Conservation (phyloP, 371 early-diverging fungal genomes). For the Lichtheimia ornata region DNA sequence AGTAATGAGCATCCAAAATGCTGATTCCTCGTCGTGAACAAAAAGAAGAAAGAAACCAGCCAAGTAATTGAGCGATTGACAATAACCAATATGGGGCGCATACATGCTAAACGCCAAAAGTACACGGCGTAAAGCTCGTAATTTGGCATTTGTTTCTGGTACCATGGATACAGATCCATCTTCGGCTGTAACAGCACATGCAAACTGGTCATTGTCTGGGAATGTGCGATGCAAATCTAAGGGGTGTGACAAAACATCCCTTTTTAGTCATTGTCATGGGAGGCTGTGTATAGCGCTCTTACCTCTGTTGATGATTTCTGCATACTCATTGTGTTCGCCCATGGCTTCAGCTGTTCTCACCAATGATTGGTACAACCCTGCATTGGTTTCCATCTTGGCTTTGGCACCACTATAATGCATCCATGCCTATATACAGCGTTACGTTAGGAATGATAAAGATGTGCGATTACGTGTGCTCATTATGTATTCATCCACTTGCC, state of each 20-base stretch:
- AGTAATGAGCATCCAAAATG: conserved; percentile 82
- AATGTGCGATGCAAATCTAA: conserved; percentile 79
- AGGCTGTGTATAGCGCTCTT: neutral
- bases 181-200: conserved; percentile 34
- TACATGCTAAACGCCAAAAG: conserved; percentile 70
- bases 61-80: conserved; percentile 83
- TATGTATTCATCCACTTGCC: conserved; percentile 38
- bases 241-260: too few species aligned
- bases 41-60: conserved; percentile 78
- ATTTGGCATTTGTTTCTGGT: conserved; percentile 50
- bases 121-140: conserved; percentile 68
- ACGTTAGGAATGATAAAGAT: neutral
- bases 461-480: neutral
- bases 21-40: conserved; percentile 73
- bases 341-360: conserved; percentile 51
- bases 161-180: conserved; percentile 33
- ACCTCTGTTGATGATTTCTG: conserved; percentile 67
- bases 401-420: conserved; percentile 81
- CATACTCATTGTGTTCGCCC: conserved; percentile 57
- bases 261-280: too few species aligned
- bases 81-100: conserved; percentile 78
- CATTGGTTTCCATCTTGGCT: conserved; percentile 54
- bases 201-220: conserved; percentile 77
- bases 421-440: conserved; percentile 60
- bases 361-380: conserved; percentile 59